A percentile compares a stretch with the other conserved stretches of the same genome.
phyloP scores from a whole-genome alignment of 2,329 filamentous ascomycete species.

The Aspergillus phoenicis region DNA sequence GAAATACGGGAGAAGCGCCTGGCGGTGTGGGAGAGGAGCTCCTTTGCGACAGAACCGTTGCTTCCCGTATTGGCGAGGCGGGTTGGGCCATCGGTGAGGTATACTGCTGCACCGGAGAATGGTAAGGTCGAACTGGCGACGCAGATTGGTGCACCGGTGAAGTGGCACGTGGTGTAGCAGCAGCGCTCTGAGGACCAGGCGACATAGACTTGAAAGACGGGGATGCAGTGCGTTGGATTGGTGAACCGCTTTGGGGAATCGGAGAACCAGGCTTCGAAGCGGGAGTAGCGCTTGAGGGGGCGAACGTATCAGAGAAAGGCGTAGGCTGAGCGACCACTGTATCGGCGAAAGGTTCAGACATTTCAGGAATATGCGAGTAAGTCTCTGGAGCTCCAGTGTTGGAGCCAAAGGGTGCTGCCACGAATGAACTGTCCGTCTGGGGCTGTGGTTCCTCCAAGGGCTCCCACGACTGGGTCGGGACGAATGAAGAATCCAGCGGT shows the following conservation, averaged over 20 bases:
- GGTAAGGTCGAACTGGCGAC: conserved; percentile 11
- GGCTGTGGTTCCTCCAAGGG: conserved; percentile 33
- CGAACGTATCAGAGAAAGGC: conserved; percentile 10
- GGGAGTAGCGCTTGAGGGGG: conserved; percentile 18
- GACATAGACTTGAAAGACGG: conserved; percentile 21
- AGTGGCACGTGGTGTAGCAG: conserved; percentile 14
- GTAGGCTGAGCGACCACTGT: conserved; percentile 12
- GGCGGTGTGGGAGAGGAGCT: conserved; percentile 19
- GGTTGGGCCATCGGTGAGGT: conserved; percentile 17
- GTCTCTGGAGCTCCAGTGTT: conserved; percentile 18
- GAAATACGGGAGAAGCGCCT: conserved; percentile 19
- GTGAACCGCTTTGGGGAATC: conserved; percentile 16
- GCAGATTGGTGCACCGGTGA: conserved; percentile 15
- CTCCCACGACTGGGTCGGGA: conserved; percentile 10
- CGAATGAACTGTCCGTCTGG: conserved; percentile 32
- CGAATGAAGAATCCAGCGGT: conserved; percentile 25
- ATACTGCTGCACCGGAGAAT: conserved; percentile 17
- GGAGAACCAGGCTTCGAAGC: conserved; percentile 22
- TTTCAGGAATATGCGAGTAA: conserved; percentile 19
- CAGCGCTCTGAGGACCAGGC: conserved; percentile 11
- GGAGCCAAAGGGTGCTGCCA: conserved; percentile 27
- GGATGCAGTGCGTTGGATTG: conserved; percentile 10
- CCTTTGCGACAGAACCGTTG: conserved; percentile 13
- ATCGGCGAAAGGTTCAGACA: conserved; percentile 15
- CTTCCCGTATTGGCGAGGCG: conserved; percentile 15